A percentile compares a stretch with the other conserved stretches of the same genome.
Conservation (phyloP, 1,284 basidiomycete species). For the Ganoderma sp. region DNA sequence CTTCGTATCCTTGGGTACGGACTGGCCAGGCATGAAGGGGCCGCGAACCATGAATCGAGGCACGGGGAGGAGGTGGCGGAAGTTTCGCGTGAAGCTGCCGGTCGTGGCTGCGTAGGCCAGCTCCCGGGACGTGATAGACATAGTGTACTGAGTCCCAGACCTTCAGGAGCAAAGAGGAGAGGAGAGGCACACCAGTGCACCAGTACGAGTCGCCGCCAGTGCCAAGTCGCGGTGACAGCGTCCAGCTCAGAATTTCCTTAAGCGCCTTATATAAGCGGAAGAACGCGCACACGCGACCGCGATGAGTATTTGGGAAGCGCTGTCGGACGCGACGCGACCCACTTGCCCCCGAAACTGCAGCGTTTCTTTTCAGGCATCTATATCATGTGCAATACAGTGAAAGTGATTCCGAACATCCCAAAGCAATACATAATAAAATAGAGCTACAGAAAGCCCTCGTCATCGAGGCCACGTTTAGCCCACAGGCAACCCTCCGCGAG, state of each 20-base stretch:
- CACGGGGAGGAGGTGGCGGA: constrained; percentile 65
- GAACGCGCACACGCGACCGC: constrained; percentile 30
- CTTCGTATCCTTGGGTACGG: constrained; percentile 56
- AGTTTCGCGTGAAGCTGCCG: constrained; percentile 61
- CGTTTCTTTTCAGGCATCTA: not conserved
- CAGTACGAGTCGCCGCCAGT: constrained; percentile 14
- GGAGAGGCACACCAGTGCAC: constrained; percentile 10
- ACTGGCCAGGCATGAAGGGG: constrained; percentile 40
- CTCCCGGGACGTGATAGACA: constrained; percentile 26
- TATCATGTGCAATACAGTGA: constrained; percentile 22
- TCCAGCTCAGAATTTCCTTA: constrained; percentile 26
- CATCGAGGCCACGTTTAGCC: constrained; percentile 21
- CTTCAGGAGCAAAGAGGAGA: constrained; percentile 10
- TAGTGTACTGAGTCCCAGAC: constrained; percentile 9
- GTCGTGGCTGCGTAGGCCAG: constrained; percentile 27
- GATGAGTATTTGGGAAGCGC: not conserved
- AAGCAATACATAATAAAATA: constrained; percentile 29
- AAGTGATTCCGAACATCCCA: constrained; percentile 20
- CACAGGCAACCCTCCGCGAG: constrained; percentile 28
- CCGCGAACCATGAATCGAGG: constrained; percentile 49
- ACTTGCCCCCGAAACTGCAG: not conserved
- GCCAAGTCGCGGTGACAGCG: constrained; percentile 15
- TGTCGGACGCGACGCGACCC: constrained; percentile 11
- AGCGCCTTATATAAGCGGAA: constrained; percentile 23
- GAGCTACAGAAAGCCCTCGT: constrained; percentile 23